Percentiles rank a stretch among this genome's conserved stretches.
Evolutionary conservation across 148 eudicot genomes (phyloP).

Genomic region (Spergularia bocconei): DNA sequence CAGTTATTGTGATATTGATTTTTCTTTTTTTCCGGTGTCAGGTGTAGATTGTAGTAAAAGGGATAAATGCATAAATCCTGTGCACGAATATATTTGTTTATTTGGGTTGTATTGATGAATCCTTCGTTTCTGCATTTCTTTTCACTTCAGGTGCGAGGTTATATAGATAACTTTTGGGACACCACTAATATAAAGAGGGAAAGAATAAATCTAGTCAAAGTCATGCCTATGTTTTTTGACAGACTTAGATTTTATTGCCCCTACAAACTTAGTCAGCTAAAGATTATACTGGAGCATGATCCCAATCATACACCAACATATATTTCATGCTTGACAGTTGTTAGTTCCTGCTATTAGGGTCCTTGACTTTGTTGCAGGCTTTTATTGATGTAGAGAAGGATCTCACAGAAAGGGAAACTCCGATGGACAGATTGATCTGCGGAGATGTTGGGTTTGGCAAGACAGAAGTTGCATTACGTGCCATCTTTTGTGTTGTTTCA

Average conservation of each 20-base stretch:
- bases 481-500: slow-evolving; percentile 84
- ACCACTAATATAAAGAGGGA: not conserved
- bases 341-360: slow-evolving; percentile 30
- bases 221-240: not conserved
- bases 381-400: slow-evolving; percentile 93
- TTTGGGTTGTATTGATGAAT: slow-evolving; percentile 3
- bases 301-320: not conserved
- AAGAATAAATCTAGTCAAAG: not conserved
- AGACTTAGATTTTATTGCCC: not conserved
- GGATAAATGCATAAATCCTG: not conserved
- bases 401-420: slow-evolving; percentile 90
- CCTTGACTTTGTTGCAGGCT: slow-evolving; percentile 61
- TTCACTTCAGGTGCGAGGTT: not conserved
- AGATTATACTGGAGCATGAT: not conserved
- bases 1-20: not conserved
- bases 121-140: not conserved
- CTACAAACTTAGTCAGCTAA: not conserved
- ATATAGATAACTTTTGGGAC: not conserved
- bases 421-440: slow-evolving; percentile 96
- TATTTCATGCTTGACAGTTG: slow-evolving; percentile 1
- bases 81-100: not conserved
- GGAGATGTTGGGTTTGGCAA: slow-evolving; percentile 99
- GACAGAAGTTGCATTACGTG: slow-evolving; percentile 98
- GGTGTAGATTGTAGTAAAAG: not conserved
- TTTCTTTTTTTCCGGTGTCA: too few relatives aligned